phyloP scores from a whole-genome alignment of 768 basidiomycete genomes.

The Termitomyces sp. region DNA sequence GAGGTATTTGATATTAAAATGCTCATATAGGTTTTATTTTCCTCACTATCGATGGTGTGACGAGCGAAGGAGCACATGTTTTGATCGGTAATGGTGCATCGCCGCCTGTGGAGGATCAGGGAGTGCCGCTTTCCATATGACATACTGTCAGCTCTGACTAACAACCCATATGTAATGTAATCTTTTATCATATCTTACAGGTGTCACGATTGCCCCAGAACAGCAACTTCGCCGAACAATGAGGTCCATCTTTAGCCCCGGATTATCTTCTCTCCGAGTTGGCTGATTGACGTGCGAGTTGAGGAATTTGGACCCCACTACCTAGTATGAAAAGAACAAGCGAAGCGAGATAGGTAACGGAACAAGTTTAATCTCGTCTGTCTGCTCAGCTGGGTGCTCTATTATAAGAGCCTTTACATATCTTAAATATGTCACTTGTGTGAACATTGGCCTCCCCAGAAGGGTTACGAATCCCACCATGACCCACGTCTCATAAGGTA shows the following conservation, averaged over 20 bases:
- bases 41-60: constrained; percentile 31
- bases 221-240: not conserved
- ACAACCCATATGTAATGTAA: not conserved
- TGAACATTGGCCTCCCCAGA: not conserved
- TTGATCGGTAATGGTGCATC: constrained; percentile 36
- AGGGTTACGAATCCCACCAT: not conserved
- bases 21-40: constrained; percentile 20
- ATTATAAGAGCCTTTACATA: not conserved
- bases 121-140: constrained; percentile 17
- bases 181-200: not conserved
- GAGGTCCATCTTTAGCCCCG: no score
- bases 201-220: not conserved
- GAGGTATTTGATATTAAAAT: not conserved
- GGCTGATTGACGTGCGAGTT: not conserved
- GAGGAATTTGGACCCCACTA: not conserved
- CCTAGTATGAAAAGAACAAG: not conserved
- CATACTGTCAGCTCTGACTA: not conserved
- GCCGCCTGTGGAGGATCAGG: constrained; percentile 34
- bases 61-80: constrained; percentile 31
- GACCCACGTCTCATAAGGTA: not conserved
- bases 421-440: not conserved
- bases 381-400: not conserved
- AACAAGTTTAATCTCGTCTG: not conserved
- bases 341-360: not conserved
- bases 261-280: no score